phyloP scores from a whole-genome alignment of 1,284 basidiomycete genomes.

The Austropuccinia psidii region DNA sequence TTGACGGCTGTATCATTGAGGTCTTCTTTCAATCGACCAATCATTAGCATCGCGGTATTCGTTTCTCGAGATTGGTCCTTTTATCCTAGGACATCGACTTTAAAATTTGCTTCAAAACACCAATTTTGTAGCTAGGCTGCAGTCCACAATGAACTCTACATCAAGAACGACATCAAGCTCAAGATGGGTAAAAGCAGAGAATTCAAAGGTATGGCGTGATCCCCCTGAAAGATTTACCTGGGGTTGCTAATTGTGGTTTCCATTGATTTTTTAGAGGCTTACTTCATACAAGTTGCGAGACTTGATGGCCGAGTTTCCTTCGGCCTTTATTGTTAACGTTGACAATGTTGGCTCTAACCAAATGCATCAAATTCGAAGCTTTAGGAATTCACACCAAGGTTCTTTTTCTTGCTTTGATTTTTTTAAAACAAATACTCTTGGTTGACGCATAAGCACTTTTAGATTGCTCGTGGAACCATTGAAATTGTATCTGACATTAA shows the following conservation, averaged over 20 bases:
- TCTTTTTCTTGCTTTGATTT: neutral
- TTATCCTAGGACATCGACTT: too few species aligned
- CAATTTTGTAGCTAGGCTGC: constrained; percentile 38
- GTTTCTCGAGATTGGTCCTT: too few species aligned
- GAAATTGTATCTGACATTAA: constrained; percentile 98
- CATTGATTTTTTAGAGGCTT: constrained; percentile 81
- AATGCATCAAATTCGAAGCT: constrained; percentile 98
- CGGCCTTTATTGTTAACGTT: constrained; percentile 98
- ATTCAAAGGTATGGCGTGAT: constrained; percentile 27
- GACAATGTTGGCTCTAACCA: constrained; percentile 99
- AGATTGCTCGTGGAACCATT: constrained; percentile 98
- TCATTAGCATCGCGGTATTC: too few species aligned
- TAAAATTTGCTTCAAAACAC: constrained; percentile 38
- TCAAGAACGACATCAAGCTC: neutral
- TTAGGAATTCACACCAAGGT: constrained; percentile 94
- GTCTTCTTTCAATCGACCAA: too few species aligned
- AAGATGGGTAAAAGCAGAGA: constrained; percentile 36
- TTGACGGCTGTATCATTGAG: too few species aligned
- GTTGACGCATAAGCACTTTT: neutral
- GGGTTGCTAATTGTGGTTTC: constrained; percentile 56
- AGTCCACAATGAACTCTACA: neutral
- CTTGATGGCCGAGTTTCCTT: constrained; percentile 81
- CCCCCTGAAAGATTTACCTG: too few species aligned
- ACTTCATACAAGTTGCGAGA: constrained; percentile 93
- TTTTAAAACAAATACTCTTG: neutral